These are phyloP conservation scores for Malus hybrid DNA, from an alignment of 331 rosid genomes.

Conservation along the genomic window DNA sequence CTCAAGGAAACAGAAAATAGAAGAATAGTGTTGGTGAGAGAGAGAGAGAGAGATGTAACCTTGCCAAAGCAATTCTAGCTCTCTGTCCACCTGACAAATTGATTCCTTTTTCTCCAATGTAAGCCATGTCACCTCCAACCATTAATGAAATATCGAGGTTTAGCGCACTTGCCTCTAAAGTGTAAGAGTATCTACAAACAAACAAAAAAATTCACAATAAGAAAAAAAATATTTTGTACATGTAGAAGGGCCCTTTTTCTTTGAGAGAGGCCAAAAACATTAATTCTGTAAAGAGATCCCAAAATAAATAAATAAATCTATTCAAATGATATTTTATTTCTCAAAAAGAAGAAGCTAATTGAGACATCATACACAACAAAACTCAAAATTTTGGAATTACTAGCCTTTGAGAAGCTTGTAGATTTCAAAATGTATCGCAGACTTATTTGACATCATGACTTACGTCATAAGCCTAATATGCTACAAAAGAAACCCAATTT, in stretches of 20 bases:
- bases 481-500: background rate
- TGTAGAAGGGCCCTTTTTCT: background rate
- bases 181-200: constrained; percentile 62
- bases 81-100: constrained; percentile 96
- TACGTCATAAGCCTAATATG: background rate
- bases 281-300: background rate
- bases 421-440: background rate
- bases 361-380: background rate
- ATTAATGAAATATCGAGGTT: constrained; percentile 78
- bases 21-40: background rate
- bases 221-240: background rate
- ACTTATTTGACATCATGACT: background rate
- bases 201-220: constrained; percentile 2
- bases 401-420: background rate
- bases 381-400: background rate
- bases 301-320: too few species aligned
- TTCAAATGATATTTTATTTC: too few species aligned
- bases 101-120: constrained; percentile 81
- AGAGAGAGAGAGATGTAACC: background rate
- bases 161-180: constrained; percentile 68
- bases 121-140: constrained; percentile 93
- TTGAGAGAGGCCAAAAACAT: background rate
- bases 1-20: constrained; percentile 1
- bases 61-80: constrained; percentile 79
- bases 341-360: too few species aligned